A percentile compares a stretch with the other conserved stretches of the same genome.
phyloP scores from a whole-genome alignment of 2,329 filamentous ascomycete species.

The Diaporthe sp. region DNA sequence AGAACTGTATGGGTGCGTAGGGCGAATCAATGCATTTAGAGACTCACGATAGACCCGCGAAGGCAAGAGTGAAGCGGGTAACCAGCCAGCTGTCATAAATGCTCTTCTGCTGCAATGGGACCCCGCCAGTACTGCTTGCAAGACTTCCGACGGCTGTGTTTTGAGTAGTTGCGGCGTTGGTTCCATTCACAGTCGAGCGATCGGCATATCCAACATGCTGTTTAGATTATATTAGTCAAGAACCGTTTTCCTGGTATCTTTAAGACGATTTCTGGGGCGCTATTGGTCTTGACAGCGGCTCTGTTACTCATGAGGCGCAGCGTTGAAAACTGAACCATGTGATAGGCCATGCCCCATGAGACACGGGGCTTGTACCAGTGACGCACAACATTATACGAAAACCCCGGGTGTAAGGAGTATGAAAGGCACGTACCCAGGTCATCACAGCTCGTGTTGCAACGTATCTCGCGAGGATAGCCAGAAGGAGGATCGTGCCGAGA shows the following conservation, averaged over 20 bases:
- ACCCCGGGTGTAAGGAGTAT: too few relatives aligned
- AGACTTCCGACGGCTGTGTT: constrained; percentile 42
- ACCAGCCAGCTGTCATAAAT: constrained; percentile 63
- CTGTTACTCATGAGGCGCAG: not conserved
- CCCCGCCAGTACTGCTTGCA: constrained; percentile 37
- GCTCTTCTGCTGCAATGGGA: constrained; percentile 43
- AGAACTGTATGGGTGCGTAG: not conserved
- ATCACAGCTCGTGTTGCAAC: constrained; percentile 53
- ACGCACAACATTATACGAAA: not conserved
- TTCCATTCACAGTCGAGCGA: constrained; percentile 21
- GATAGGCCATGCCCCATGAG: not conserved
- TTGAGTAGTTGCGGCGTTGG: constrained; percentile 9
- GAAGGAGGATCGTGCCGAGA: constrained; percentile 53
- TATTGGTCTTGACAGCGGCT: not conserved
- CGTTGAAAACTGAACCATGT: not conserved
- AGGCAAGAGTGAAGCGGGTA: constrained; percentile 60
- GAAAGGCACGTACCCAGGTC: constrained; percentile 43
- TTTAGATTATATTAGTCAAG: not conserved
- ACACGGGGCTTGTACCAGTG: not conserved
- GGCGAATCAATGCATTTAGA: too few relatives aligned
- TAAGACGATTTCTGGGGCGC: too few relatives aligned
- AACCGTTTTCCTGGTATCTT: not conserved
- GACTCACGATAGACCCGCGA: constrained; percentile 55
- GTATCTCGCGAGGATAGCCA: constrained; percentile 58
- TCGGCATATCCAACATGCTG: constrained; percentile 51